Evolutionary conservation across 495 filamentous ascomycete species (phyloP).

Genomic region (Articulospora tetracladia): DNA sequence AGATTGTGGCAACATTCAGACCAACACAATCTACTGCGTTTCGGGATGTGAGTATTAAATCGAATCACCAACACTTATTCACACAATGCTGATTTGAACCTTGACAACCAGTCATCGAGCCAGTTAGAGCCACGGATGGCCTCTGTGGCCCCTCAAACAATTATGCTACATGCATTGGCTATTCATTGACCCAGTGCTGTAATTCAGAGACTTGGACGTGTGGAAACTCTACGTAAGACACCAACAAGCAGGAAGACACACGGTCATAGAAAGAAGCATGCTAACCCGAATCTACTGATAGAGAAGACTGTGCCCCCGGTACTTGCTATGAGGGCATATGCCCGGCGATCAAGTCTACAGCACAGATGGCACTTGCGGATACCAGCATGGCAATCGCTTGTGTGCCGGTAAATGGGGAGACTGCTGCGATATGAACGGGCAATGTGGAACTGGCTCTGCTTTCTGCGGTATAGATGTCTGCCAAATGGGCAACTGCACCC

Average conservation of each 20-base stretch:
- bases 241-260: background rate
- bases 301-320: slow-evolving; percentile 28
- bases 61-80: background rate
- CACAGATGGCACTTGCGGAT: slow-evolving; percentile 28
- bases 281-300: slow-evolving; percentile 4
- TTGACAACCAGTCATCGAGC: slow-evolving; percentile 18
- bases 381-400: slow-evolving; percentile 9
- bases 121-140: slow-evolving; percentile 21
- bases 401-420: slow-evolving; percentile 29
- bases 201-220: slow-evolving; percentile 26
- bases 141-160: slow-evolving; percentile 28
- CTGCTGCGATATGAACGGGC: slow-evolving; percentile 27
- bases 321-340: slow-evolving; percentile 31
- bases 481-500: slow-evolving; percentile 18
- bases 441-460: slow-evolving; percentile 24
- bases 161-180: slow-evolving; percentile 29
- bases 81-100: background rate
- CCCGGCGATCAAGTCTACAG: slow-evolving; percentile 19
- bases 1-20: slow-evolving; percentile 25
- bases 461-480: slow-evolving; percentile 15
- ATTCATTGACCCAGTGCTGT: background rate
- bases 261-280: background rate
- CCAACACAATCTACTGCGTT: slow-evolving; percentile 27
- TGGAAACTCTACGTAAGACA: slow-evolving; percentile 21
- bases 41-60: slow-evolving; percentile 22